Base-by-base conservation (phyloP, 202 grass and related monocot genomes). In the Tripidium arundinaceum region DNA sequence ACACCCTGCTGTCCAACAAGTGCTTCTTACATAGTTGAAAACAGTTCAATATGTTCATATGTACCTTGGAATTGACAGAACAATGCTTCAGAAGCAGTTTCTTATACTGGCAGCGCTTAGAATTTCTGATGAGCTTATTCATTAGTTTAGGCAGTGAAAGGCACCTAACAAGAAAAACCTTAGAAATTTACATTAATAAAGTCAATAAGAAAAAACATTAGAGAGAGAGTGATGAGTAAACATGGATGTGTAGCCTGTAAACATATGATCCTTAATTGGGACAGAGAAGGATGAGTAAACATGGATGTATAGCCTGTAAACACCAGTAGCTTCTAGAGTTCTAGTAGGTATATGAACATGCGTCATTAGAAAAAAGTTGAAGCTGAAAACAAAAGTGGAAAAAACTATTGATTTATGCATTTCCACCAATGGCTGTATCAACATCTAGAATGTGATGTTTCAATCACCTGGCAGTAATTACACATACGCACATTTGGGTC, bases 61-160 rank as follows among this genome's bases (percentile, higher is more conserved):
- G 16, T 75, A 84, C 59, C 67, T 85, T 83, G 24, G 21, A 49
- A 15, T 76, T 85, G 36, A 73, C 19, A 54, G 69, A 52, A 81
- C 85, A 93, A 77, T 93, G 91, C 77, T 83, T 90, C 66, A 76
- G 11, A 68, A 90, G 74, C 79, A 93, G 55, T 74, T 80, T 87
- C 36, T 81, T 31, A 31, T 31, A 31, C 2, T 31, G 29, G 29
- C 29, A 31, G 29, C 29, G 29, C 29, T 31, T 31, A 31, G 29
- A 3, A 2, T 31, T 31, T 31, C 29, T 31, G 29, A 31, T 31
- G 29, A 31, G 29, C 1, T 31, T 31, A 31, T 31, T 31, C 29
- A 31, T 31, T 31, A 31, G 29, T 31, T 31, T 31, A 31, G 29
- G 3, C 29, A 31, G 29, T 31, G 29, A 31, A 31, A 31, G 29